These are phyloP conservation scores for Ascochyta pisi DNA, from an alignment of 2,329 filamentous ascomycete genomes.

Conservation along the genomic window DNA sequence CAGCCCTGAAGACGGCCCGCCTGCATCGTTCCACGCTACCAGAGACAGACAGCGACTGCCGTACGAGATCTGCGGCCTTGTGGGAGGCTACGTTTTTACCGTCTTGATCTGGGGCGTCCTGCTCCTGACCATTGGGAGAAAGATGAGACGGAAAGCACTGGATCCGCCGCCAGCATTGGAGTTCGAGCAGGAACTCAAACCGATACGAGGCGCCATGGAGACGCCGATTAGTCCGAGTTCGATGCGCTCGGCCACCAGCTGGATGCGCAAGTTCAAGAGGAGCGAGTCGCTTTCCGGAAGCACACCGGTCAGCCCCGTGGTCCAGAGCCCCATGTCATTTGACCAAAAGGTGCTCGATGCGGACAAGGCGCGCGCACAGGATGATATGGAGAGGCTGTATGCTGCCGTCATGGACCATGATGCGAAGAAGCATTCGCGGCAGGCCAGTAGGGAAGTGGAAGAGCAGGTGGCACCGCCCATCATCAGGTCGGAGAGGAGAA, in stretches of 20 bases:
- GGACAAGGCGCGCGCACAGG: conserved; percentile 76
- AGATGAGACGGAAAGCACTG: conserved; percentile 55
- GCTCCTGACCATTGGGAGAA: conserved; percentile 56
- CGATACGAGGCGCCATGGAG: conserved; percentile 28
- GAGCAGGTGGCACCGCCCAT: conserved; percentile 22
- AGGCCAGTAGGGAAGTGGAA: conserved; percentile 31
- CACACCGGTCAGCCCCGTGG: conserved; percentile 47
- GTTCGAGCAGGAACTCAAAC: conserved; percentile 61
- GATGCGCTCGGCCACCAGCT: conserved; percentile 39
- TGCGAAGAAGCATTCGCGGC: conserved; percentile 54
- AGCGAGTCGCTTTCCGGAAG: conserved; percentile 35
- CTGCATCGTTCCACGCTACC: conserved; percentile 38
- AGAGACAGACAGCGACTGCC: conserved; percentile 67
- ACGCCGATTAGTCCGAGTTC: conserved; percentile 44
- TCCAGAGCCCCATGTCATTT: conserved; percentile 72
- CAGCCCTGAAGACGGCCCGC: conserved; percentile 38
- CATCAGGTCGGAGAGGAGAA: conserved; percentile 20
- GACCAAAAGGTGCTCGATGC: conserved; percentile 77
- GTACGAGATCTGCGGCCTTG: conserved; percentile 81
- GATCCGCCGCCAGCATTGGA: conserved; percentile 60
- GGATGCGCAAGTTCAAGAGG: conserved; percentile 44
- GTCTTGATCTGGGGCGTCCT: conserved; percentile 74
- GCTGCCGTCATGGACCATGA: conserved; percentile 92
- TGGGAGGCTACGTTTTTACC: conserved; percentile 81
- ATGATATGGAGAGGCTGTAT: conserved; percentile 89